A percentile compares a stretch with the other conserved stretches of the same genome.
Evolutionary conservation across 2,329 filamentous ascomycete species (phyloP).

Genomic region (Ophiocordyceps robertsii): DNA sequence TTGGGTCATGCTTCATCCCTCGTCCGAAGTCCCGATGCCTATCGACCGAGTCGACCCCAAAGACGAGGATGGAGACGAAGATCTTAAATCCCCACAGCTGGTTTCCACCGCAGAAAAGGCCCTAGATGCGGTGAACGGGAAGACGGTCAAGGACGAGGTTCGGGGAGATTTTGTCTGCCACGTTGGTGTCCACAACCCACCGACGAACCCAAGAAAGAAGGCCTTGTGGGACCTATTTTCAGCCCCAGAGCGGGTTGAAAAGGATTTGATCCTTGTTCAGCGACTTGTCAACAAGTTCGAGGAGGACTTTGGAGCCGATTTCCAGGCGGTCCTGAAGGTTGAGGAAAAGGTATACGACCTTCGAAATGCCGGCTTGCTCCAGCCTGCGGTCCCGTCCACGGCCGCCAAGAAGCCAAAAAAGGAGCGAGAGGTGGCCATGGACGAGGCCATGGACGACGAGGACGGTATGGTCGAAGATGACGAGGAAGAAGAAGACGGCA

Average conservation of each 20-base stretch:
- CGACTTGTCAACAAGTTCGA: slow-evolving; percentile 78
- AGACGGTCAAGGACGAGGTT: slow-evolving; percentile 88
- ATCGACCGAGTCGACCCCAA: slow-evolving; percentile 62
- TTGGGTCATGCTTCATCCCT: slow-evolving; percentile 91
- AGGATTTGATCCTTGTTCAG: slow-evolving; percentile 72
- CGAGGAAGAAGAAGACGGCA: slow-evolving; percentile 69
- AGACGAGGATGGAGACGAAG: slow-evolving; percentile 50
- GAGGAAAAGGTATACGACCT: slow-evolving; percentile 79
- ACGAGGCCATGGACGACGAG: slow-evolving; percentile 49
- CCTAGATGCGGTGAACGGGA: slow-evolving; percentile 88
- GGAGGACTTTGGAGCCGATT: slow-evolving; percentile 62
- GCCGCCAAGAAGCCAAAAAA: slow-evolving; percentile 47
- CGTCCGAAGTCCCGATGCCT: slow-evolving; percentile 49
- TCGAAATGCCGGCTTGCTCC: slow-evolving; percentile 60
- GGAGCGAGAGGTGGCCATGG: slow-evolving; percentile 43
- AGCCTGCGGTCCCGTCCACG: slow-evolving; percentile 44
- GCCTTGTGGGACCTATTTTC: slow-evolving; percentile 95
- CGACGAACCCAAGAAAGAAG: slow-evolving; percentile 77
- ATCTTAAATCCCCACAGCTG: slow-evolving; percentile 37
- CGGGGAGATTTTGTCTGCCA: slow-evolving; percentile 96
- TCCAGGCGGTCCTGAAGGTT: slow-evolving; percentile 66
- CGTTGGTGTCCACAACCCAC: slow-evolving; percentile 88
- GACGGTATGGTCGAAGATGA: slow-evolving; percentile 61
- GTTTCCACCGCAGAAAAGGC: slow-evolving; percentile 67
- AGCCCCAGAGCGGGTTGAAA: slow-evolving; percentile 81